A percentile compares a stretch with the other conserved stretches of the same genome.
Conservation (phyloP, 2,329 filamentous ascomycete genomes). For the Ophiosphaerella herpotricha region DNA sequence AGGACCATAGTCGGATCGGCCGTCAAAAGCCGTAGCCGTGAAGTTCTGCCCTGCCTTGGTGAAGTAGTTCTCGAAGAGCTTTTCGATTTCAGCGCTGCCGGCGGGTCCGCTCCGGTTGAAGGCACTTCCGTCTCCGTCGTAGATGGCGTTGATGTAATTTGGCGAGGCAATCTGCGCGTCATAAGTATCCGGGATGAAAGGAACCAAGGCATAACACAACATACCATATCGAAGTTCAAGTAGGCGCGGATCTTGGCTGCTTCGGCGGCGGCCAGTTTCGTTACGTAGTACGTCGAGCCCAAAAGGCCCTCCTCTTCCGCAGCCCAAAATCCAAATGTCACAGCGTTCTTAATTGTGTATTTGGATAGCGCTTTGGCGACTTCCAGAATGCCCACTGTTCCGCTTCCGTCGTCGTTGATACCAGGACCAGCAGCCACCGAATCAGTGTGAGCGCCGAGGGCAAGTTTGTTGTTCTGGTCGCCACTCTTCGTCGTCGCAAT, state of each 20-base stretch:
- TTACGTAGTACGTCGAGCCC: constrained; percentile 63
- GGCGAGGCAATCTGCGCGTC: constrained; percentile 59
- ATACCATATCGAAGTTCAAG: constrained; percentile 71
- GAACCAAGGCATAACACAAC: not conserved
- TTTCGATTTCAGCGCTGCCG: constrained; percentile 71
- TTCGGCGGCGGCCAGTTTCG: constrained; percentile 54
- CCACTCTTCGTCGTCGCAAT: constrained; percentile 64
- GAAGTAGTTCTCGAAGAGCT: constrained; percentile 56
- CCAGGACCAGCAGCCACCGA: constrained; percentile 66
- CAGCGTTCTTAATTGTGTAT: constrained; percentile 71
- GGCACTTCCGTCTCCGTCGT: constrained; percentile 61
- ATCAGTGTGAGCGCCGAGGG: constrained; percentile 64
- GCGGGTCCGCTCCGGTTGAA: constrained; percentile 60
- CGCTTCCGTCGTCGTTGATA: constrained; percentile 79
- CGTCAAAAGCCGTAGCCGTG: constrained; percentile 75
- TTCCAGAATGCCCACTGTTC: constrained; percentile 64
- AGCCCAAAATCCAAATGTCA: constrained; percentile 70
- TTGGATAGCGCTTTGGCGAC: constrained; percentile 66
- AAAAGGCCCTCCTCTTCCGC: constrained; percentile 67
- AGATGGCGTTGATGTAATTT: constrained; percentile 62
- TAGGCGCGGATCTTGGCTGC: constrained; percentile 66
- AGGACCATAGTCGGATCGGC: constrained; percentile 77
- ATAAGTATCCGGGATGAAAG: not conserved
- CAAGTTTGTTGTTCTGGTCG: constrained; percentile 62
- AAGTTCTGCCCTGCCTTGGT: constrained; percentile 44